Evolutionary conservation across 495 filamentous ascomycete species (phyloP).

Genomic region (Tuber microsphaerosporum): DNA sequence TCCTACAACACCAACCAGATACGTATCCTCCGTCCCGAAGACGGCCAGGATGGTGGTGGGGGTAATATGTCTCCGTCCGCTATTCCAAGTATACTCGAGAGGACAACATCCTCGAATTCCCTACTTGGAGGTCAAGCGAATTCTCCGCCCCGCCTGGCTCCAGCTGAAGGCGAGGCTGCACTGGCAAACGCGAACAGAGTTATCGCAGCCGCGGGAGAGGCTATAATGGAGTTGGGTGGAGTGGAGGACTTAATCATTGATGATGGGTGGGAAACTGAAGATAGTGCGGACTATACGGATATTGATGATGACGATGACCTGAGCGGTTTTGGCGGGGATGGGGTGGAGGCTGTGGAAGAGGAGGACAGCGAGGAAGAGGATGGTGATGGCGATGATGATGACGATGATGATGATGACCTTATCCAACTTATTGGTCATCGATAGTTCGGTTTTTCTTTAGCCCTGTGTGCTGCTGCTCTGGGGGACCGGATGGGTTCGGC

Average conservation of each 20-base stretch:
- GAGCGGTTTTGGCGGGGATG: not conserved
- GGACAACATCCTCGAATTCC: constrained; percentile 42
- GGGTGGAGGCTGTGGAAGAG: constrained; percentile 42
- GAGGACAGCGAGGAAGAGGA: constrained; percentile 48
- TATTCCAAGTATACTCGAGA: constrained; percentile 24
- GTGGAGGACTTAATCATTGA: constrained; percentile 43
- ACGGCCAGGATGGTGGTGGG: constrained; percentile 42
- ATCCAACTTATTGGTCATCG: constrained; percentile 70
- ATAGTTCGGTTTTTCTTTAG: constrained; percentile 36
- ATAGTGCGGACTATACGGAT: constrained; percentile 43
- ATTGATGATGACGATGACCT: constrained; percentile 42
- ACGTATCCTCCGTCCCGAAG: constrained; percentile 49
- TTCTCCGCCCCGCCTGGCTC: constrained; percentile 41
- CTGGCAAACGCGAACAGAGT: constrained; percentile 58
- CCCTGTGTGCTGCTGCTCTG: not conserved
- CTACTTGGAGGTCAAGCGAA: constrained; percentile 36
- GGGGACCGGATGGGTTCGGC: not conserved
- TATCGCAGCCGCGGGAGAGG: constrained; percentile 47
- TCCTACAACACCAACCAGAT: constrained; percentile 79
- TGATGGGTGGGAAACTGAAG: constrained; percentile 41
- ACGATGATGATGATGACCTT: constrained; percentile 54
- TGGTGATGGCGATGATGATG: constrained; percentile 45
- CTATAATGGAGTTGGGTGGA: constrained; percentile 41
- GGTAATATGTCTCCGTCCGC: constrained; percentile 35
- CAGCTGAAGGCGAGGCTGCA: constrained; percentile 54